Conservation (phyloP, 345 rosid genomes). For the Theobroma cacao region DNA sequence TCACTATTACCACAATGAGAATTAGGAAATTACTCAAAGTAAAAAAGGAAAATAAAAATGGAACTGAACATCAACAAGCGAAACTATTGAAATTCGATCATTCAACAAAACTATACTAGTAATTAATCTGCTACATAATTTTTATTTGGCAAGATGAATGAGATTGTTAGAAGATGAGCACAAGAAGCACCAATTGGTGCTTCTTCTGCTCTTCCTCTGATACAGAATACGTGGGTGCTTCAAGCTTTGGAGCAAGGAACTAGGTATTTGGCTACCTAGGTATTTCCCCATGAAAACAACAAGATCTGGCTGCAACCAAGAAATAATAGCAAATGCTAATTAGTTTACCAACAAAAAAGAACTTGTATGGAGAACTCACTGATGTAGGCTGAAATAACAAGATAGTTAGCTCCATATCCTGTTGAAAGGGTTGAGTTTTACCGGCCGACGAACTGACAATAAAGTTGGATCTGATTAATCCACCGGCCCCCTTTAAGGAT, state of each 20-base stretch:
- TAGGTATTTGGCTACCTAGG: not conserved
- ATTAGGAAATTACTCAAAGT: no score
- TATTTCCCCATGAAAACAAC: not conserved
- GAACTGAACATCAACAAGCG: no score
- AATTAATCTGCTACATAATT: no score
- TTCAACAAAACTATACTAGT: not conserved
- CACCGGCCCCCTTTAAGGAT: not conserved
- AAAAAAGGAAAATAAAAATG: no score
- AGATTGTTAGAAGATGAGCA: not conserved
- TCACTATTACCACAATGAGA: no score
- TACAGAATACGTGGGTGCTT: not conserved
- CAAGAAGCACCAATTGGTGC: no score
- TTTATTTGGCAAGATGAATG: no score
- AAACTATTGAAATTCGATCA: no score
- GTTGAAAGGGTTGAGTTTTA: not conserved
- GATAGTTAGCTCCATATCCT: not conserved
- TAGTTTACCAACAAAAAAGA: not conserved
- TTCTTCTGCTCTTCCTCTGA: no score
- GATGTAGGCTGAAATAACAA: not conserved
- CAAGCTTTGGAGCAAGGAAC: not conserved
- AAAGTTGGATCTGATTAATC: not conserved
- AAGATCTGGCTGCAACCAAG: not conserved
- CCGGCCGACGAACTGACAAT: not conserved
- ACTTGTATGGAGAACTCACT: not conserved
- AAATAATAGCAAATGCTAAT: not conserved